Percentiles rank a stretch among this genome's conserved stretches.
phyloP scores from a whole-genome alignment of 1,284 basidiomycete genomes.

The Mycena sp. region DNA sequence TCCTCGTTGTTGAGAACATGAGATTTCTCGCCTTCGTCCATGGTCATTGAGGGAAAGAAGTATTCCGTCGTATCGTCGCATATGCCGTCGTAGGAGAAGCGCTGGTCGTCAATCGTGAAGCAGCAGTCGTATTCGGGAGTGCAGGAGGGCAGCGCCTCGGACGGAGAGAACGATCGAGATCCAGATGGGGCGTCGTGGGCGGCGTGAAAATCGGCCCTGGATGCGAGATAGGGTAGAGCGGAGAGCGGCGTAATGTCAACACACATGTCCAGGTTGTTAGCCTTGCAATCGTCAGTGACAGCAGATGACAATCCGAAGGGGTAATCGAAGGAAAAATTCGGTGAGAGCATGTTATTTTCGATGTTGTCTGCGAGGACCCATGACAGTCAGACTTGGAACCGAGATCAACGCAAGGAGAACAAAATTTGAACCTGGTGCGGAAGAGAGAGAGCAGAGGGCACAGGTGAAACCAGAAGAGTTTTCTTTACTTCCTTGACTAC shows the following conservation, averaged over 20 bases:
- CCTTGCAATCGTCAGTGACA: not conserved
- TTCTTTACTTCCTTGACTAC: constrained; percentile 3
- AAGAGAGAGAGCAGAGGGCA: not conserved
- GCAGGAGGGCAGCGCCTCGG: not conserved
- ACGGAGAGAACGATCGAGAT: not conserved
- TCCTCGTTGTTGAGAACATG: too few relatives aligned
- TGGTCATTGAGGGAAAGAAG: not conserved
- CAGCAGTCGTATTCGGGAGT: not conserved
- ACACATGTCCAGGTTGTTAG: not conserved
- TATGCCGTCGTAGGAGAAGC: constrained; percentile 12
- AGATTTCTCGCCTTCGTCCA: not conserved
- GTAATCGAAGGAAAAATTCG: constrained; percentile 1
- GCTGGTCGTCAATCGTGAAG: constrained; percentile 1
- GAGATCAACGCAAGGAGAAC: not conserved
- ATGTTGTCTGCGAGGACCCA: not conserved
- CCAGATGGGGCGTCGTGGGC: not conserved
- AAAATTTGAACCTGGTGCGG: constrained; percentile 9
- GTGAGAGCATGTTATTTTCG: not conserved
- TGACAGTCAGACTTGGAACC: not conserved
- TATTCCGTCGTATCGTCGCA: not conserved
- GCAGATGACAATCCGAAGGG: not conserved
- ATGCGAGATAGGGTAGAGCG: constrained; percentile 19
- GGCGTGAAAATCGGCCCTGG: not conserved
- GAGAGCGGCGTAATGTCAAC: constrained; percentile 14
- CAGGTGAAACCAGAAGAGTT: constrained; percentile 16